Evolutionary conservation across 768 basidiomycete genomes (phyloP).

Genomic region (Mycena filopes): DNA sequence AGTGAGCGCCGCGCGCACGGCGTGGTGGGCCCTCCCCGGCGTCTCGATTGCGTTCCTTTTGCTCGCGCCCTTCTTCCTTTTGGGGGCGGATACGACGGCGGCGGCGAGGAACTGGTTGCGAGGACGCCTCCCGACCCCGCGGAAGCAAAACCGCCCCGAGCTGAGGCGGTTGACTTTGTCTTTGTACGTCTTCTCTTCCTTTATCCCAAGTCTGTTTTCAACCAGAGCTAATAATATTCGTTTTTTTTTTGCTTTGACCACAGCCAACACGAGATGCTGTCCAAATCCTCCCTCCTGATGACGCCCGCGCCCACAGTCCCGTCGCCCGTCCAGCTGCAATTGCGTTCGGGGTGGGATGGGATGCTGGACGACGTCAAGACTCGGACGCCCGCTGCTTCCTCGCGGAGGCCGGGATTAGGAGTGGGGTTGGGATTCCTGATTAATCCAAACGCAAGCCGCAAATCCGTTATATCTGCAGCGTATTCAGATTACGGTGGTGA

Average conservation of each 20-base stretch:
- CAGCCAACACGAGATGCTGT: conserved; percentile 24
- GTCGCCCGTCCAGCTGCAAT: conserved; percentile 20
- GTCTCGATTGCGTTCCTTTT: conserved; percentile 52
- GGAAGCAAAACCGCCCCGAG: conserved; percentile 13
- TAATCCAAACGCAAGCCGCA: conserved; percentile 22
- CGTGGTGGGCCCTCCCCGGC: conserved; percentile 54
- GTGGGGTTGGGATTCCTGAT: conserved; percentile 13
- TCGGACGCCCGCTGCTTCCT: too few relatives aligned
- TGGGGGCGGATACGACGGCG: conserved; percentile 54
- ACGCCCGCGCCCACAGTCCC: conserved; percentile 42
- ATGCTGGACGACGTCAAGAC: conserved; percentile 51
- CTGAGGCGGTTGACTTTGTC: conserved; percentile 19
- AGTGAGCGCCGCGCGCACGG: conserved; percentile 39
- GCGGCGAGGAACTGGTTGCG: too few relatives aligned
- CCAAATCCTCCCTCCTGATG: conserved; percentile 33
- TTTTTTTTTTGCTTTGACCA: too few relatives aligned
- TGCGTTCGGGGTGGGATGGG: conserved; percentile 61
- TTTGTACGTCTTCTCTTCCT: too few relatives aligned
- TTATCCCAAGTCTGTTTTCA: too few relatives aligned
- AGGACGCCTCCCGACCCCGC: conserved; percentile 5
- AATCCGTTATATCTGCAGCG: conserved; percentile 36
- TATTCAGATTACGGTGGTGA: background rate
- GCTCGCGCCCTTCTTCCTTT: conserved; percentile 43
- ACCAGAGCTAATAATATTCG: too few relatives aligned
- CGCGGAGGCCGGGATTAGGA: too few relatives aligned